Percentiles rank a stretch among this genome's conserved stretches.
Conservation (phyloP, 1,139 yeast genomes). For the Arxiozyma bovina region DNA sequence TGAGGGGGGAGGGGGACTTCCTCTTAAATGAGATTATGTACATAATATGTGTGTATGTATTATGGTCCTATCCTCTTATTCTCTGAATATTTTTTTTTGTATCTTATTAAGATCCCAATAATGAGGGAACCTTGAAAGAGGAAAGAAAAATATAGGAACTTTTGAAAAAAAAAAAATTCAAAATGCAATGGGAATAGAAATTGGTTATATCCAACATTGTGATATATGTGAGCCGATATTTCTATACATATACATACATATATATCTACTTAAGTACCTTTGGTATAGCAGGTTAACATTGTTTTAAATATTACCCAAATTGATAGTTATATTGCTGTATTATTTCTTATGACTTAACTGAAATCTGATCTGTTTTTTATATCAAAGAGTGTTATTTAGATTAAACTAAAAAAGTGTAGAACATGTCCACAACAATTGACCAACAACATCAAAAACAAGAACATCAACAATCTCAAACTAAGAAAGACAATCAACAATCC, state of each 20-base stretch:
- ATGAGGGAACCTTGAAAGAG: background rate
- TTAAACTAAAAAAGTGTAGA: too few relatives aligned
- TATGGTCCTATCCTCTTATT: too few relatives aligned
- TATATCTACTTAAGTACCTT: too few relatives aligned
- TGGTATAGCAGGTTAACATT: too few relatives aligned
- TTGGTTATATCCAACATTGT: background rate
- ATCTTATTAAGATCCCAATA: background rate
- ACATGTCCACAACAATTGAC: background rate
- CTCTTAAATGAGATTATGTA: too few relatives aligned
- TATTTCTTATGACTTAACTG: background rate
- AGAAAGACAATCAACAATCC: constrained; percentile 1
- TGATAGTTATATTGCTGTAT: background rate
- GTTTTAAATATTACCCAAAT: too few relatives aligned
- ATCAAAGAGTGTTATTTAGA: background rate
- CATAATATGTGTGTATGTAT: too few relatives aligned
- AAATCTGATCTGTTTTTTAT: too few relatives aligned
- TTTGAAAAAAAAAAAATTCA: background rate
- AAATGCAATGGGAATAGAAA: background rate
- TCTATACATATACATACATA: too few relatives aligned
- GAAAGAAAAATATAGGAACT: background rate
- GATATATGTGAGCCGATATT: background rate
- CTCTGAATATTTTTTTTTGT: too few relatives aligned
- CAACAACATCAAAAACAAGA: constrained; percentile 4
- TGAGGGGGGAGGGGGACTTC: too few relatives aligned
- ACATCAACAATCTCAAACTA: background rate